Base-by-base conservation (phyloP, 2,329 filamentous ascomycete genomes). In the Ciborinia camelliae region DNA sequence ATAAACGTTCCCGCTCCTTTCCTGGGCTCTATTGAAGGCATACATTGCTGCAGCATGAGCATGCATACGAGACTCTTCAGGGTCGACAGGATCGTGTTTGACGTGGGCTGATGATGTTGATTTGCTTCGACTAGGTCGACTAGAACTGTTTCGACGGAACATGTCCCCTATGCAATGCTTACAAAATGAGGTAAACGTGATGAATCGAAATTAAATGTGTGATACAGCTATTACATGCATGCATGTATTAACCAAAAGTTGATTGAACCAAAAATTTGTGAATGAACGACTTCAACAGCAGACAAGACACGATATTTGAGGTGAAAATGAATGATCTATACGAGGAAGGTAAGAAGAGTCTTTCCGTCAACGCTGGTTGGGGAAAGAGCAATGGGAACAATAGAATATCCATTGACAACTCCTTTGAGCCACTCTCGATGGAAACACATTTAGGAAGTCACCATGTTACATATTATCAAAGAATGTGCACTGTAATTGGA, bases 21-120 rank as follows among this genome's bases (percentile, higher is more conserved):
- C 77, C 62, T 78, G 78, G n/a, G 83, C 82, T 66, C 82, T 79
- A 8, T 77, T 74, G 72, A 84, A 90, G 1, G 88, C 88, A 71
- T 86, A 78, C 41, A 79, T 77, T 9, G 88, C 88, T 28, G 88
- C 87, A 47, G 83, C 80, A 47, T 85, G 82, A 9, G 88, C 88
- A 74, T 89, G 84, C 62, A 84, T 79, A 57, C 83, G 80, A 2
- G 83, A 82, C 4, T 77, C 74, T 14, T 74, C 75, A 1, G 81
- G 81, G 68, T 81, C 77, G 52, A 86, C 82, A 59, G 81, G 77
- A 58, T 83, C 78, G 26, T 83, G 75, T 65, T 77, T 77, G 37
- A 79, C 78, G 58, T 79, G 79, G 37, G 79, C 75, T 41, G 82
- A 83, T 65, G 77, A 79, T n/a, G 79, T 79, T 8, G 84, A 86